Conservation (phyloP, 441 rosid genomes). For the Erodium moschatum region DNA sequence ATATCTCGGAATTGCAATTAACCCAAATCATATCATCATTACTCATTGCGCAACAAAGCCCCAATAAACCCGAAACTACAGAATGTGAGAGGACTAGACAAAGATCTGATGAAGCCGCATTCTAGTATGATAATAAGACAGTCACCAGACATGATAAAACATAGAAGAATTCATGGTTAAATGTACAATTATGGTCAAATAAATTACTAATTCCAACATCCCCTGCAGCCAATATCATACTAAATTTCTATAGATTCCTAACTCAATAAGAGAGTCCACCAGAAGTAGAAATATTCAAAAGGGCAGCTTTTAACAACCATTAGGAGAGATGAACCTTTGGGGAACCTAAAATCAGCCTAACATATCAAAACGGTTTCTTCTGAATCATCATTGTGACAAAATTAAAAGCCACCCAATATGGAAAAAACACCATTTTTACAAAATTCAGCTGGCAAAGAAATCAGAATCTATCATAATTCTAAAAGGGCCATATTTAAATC, state of each 20-base stretch:
- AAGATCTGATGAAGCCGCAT: not conserved
- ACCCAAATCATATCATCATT: not conserved
- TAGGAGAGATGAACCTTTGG: not conserved
- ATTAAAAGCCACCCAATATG: not conserved
- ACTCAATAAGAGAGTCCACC: not conserved
- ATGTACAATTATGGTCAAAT: not conserved
- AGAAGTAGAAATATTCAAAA: not conserved
- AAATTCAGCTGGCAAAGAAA: too few relatives aligned
- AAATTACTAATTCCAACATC: not conserved
- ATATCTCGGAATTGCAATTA: not conserved
- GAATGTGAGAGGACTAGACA: not conserved
- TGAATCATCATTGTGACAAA: not conserved
- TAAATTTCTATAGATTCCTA: too few relatives aligned
- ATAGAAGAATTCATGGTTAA: not conserved
- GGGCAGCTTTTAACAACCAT: not conserved
- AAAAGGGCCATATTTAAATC: not conserved
- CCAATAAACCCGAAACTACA: not conserved
- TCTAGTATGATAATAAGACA: not conserved
- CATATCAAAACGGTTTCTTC: not conserved
- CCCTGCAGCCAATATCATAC: not conserved
- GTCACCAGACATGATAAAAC: not conserved
- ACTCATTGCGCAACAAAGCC: not conserved
- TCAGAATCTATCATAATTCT: too few relatives aligned
- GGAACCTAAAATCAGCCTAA: not conserved
- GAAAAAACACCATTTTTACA: not conserved